Percentiles rank a stretch among this genome's conserved stretches.
Evolutionary conservation across 768 basidiomycete genomes (phyloP).

Genomic region (Boletus subparvulus): DNA sequence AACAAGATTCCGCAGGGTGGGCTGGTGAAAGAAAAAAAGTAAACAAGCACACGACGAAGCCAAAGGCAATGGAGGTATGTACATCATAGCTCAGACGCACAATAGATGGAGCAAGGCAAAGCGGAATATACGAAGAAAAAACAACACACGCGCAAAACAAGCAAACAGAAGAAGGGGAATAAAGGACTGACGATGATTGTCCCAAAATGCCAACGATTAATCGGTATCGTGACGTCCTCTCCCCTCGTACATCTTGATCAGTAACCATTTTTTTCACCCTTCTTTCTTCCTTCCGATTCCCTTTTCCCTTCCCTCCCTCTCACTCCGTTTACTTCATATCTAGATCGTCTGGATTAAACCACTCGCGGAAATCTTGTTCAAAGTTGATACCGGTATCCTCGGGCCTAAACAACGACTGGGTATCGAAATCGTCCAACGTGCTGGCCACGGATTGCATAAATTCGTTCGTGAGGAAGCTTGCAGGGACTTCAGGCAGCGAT

Average conservation of each 20-base stretch:
- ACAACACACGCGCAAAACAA: not conserved
- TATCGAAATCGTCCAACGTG: constrained; percentile 41
- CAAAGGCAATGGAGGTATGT: constrained; percentile 11
- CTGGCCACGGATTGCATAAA: constrained; percentile 46
- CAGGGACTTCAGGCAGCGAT: constrained; percentile 28
- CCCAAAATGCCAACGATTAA: constrained; percentile 7
- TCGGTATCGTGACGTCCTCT: constrained; percentile 1
- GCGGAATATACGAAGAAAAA: not conserved
- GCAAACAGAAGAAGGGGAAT: not conserved
- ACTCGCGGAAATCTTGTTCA: constrained; percentile 73
- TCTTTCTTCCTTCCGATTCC: constrained; percentile 4
- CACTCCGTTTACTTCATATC: constrained; percentile 24
- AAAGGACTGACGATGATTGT: constrained; percentile 11
- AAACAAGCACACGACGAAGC: constrained; percentile 2
- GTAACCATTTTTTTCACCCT: not conserved
- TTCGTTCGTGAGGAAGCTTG: constrained; percentile 31
- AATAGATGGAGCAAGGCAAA: constrained; percentile 12
- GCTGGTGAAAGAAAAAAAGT: not conserved
- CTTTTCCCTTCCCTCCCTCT: not conserved
- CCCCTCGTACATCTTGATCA: constrained; percentile 7
- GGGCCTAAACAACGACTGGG: constrained; percentile 39
- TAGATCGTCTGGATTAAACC: constrained; percentile 60
- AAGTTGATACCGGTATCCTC: constrained; percentile 55
- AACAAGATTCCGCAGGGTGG: constrained; percentile 16
- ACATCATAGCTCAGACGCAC: constrained; percentile 15